phyloP scores from a whole-genome alignment of 139 green algal species.

The Volvox africanus region DNA sequence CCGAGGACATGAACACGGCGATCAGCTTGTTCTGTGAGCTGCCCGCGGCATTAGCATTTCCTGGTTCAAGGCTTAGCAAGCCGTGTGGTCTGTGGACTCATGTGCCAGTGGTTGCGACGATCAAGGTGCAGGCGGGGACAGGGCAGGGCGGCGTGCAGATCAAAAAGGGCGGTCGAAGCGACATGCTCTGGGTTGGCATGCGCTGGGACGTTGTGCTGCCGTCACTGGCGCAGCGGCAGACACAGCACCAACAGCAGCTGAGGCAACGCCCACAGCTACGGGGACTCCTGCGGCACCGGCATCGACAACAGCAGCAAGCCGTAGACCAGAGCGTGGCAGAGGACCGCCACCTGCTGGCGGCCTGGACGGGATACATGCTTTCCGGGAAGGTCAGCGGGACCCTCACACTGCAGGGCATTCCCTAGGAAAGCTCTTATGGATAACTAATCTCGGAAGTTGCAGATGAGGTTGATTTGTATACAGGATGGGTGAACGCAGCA shows the following conservation, averaged over 20 bases:
- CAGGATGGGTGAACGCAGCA: no score
- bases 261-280: no score
- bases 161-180: neutral
- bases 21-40: neutral
- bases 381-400: conserved; percentile 11
- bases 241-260: no score
- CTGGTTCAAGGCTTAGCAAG: neutral
- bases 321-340: neutral
- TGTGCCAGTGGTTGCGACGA: neutral
- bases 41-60: neutral
- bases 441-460: no score
- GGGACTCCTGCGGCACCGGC: no score
- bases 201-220: neutral
- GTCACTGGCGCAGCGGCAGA: neutral
- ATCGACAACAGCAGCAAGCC: no score
- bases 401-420: neutral
- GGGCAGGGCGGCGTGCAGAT: neutral
- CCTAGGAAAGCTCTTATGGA: no score
- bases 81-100: neutral
- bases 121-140: neutral
- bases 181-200: neutral
- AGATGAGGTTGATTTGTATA: no score
- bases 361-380: conserved; percentile 1
- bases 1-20: neutral
- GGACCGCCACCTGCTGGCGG: neutral